These are phyloP conservation scores for Cnidoscolus chayamansa DNA, from an alignment of 441 rosid genomes.

Conservation along the genomic window DNA sequence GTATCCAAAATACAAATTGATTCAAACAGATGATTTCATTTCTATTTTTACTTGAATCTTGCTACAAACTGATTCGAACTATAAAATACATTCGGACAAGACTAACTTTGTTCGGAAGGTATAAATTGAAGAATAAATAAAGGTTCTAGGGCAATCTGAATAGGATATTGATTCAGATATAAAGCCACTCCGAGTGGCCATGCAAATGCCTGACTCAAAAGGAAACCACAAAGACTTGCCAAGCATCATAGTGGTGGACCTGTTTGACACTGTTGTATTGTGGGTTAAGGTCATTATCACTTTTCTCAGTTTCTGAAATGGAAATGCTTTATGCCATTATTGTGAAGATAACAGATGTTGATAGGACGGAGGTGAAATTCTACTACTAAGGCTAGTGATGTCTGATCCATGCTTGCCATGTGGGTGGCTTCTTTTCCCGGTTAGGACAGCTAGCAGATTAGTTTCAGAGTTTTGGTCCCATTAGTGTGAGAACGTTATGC, in stretches of 20 bases:
- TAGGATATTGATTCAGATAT: not conserved
- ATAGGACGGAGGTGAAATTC: not conserved
- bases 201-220: not conserved
- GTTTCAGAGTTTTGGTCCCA: not conserved
- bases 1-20: too few species aligned
- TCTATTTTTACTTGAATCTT: too few species aligned
- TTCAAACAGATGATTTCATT: too few species aligned
- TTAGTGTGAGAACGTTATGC: not conserved
- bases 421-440: not conserved
- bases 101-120: too few species aligned
- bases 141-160: not conserved
- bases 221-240: not conserved
- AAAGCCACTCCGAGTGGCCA: not conserved
- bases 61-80: too few species aligned
- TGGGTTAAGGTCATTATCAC: not conserved
- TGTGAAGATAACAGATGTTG: not conserved
- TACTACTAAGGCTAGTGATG: too few species aligned
- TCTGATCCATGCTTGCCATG: conserved; percentile 8
- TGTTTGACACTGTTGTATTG: not conserved
- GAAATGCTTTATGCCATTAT: not conserved
- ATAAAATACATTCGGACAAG: too few species aligned
- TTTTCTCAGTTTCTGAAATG: conserved; percentile 4
- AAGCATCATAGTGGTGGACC: not conserved
- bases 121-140: not conserved
- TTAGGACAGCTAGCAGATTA: not conserved